Evolutionary conservation across 371 early-diverging fungal genomes (phyloP).

Genomic region (Sporodiniella umbellata): DNA sequence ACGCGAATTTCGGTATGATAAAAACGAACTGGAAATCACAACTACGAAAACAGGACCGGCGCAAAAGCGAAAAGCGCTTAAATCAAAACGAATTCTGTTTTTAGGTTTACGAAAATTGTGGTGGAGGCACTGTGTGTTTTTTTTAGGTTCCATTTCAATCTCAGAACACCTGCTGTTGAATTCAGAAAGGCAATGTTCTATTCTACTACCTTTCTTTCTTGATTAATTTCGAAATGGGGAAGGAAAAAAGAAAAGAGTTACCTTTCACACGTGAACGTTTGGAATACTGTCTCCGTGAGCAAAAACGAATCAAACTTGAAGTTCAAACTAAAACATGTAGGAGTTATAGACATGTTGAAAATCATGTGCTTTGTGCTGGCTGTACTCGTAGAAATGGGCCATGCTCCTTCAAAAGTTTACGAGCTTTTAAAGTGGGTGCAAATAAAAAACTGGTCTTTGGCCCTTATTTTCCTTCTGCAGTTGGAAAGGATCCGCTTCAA

Average conservation of each 20-base stretch:
- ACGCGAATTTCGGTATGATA: too few species aligned
- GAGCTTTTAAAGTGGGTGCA: not conserved
- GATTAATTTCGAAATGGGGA: too few species aligned
- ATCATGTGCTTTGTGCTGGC: not conserved
- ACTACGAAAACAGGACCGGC: too few species aligned
- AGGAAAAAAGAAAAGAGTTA: not conserved
- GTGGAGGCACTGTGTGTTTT: too few species aligned
- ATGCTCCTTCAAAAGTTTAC: not conserved
- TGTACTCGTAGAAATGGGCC: not conserved
- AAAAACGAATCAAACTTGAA: not conserved
- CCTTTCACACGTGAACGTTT: not conserved
- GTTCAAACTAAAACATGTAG: not conserved
- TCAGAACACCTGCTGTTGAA: too few species aligned
- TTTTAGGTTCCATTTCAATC: too few species aligned
- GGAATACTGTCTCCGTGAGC: not conserved
- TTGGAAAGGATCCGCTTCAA: not conserved
- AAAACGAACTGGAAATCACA: too few species aligned
- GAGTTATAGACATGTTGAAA: not conserved
- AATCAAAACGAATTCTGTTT: too few species aligned
- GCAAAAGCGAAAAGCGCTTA: too few species aligned
- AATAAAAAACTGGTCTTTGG: not conserved
- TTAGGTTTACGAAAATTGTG: too few species aligned
- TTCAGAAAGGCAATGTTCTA: too few species aligned
- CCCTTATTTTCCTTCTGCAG: slow-evolving; percentile 1
- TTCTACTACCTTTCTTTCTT: too few species aligned